These are phyloP conservation scores for Spencermartinsiella ligniputridi DNA, from an alignment of 1,139 yeast genomes.

Conservation along the genomic window DNA sequence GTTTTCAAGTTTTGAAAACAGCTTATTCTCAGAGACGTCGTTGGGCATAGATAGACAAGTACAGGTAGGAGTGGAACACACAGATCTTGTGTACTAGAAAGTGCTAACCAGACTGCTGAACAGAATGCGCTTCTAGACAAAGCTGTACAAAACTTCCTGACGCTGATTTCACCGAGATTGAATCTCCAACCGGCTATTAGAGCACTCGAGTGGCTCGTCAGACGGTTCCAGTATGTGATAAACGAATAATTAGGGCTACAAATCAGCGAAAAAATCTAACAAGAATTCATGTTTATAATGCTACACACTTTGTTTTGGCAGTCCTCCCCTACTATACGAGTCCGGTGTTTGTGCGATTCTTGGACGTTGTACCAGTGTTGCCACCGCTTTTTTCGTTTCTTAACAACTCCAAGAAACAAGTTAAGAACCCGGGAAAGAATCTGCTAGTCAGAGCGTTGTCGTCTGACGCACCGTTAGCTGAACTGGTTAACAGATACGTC, in stretches of 20 bases:
- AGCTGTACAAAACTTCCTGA: conserved; percentile 69
- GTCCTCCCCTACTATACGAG: conserved; percentile 73
- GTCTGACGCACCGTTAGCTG: conserved; percentile 63
- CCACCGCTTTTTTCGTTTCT: conserved; percentile 79
- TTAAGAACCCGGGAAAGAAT: conserved; percentile 60
- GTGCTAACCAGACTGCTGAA: conserved; percentile 47
- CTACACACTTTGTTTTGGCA: conserved; percentile 66
- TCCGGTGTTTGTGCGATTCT: conserved; percentile 67
- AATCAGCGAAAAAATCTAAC: neutral
- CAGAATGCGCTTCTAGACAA: conserved; percentile 67
- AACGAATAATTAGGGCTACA: neutral
- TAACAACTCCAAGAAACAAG: conserved; percentile 59
- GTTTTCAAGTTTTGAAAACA: conserved; percentile 60
- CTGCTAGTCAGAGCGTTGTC: conserved; percentile 67
- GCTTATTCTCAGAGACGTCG: conserved; percentile 80
- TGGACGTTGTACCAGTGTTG: conserved; percentile 60
- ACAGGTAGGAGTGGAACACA: conserved; percentile 38
- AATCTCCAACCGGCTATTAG: conserved; percentile 69
- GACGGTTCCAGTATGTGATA: conserved; percentile 65
- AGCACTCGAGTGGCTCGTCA: conserved; percentile 91
- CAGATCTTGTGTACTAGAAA: neutral
- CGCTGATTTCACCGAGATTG: conserved; percentile 72
- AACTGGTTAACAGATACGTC: conserved; percentile 58
- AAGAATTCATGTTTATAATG: conserved; percentile 65
- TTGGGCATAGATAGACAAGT: conserved; percentile 74